Evolutionary conservation across 768 basidiomycete genomes (phyloP).

Genomic region (Lyophyllum semitale): DNA sequence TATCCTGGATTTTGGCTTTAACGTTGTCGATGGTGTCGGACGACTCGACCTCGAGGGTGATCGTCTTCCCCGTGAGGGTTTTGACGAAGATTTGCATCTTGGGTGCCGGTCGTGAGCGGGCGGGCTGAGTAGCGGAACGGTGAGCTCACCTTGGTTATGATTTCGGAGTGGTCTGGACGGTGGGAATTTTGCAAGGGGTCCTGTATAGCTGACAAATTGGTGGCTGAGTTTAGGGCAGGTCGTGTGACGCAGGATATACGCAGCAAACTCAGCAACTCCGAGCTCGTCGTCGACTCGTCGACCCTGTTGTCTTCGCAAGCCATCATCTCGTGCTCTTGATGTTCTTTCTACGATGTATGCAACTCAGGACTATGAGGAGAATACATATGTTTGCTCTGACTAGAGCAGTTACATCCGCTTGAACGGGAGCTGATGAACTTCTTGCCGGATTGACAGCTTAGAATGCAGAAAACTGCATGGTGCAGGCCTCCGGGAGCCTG

Average conservation of each 20-base stretch:
- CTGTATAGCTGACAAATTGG: conserved; percentile 27
- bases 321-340: too few relatives aligned
- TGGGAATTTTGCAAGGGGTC: conserved; percentile 15
- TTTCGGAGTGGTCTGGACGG: conserved; percentile 6
- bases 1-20: too few relatives aligned
- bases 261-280: neutral
- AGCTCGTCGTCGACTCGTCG: neutral
- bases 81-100: conserved; percentile 62
- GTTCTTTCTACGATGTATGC: neutral
- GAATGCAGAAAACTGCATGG: too few relatives aligned
- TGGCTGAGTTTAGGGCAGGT: conserved; percentile 44
- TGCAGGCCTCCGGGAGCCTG: too few relatives aligned
- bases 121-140: conserved; percentile 14
- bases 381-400: conserved; percentile 44
- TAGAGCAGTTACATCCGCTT: too few relatives aligned
- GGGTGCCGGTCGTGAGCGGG: conserved; percentile 14
- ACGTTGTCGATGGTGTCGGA: too few relatives aligned
- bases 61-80: conserved; percentile 92
- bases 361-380: conserved; percentile 52
- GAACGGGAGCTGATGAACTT: too few relatives aligned
- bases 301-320: neutral
- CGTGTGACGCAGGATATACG: neutral
- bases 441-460: too few relatives aligned
- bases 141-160: conserved; percentile 30
- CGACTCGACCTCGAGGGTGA: too few relatives aligned